Percentiles rank a stretch among this genome's conserved stretches.
Conservation (phyloP, 164 flowering plant genomes). For the Dillenia turbinata region DNA sequence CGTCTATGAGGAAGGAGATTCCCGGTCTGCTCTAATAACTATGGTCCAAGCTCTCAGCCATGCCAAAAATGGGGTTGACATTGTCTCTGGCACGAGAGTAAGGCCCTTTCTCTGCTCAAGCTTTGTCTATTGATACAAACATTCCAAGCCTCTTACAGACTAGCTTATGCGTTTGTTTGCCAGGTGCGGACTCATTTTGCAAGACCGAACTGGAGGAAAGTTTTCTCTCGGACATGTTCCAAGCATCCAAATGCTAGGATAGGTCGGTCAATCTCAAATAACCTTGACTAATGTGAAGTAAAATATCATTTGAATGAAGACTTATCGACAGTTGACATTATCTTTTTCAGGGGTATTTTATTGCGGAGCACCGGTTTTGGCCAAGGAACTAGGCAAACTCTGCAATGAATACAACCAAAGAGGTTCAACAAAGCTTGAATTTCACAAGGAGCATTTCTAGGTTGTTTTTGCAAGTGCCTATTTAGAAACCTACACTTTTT, state of each 20-base stretch:
- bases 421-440: conserved; percentile 82
- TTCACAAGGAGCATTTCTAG: conserved; percentile 87
- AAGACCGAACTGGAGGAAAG: conserved; percentile 88
- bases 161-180: neutral
- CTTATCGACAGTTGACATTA: neutral
- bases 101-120: conserved; percentile 1
- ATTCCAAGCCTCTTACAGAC: neutral
- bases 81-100: conserved; percentile 95
- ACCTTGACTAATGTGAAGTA: neutral
- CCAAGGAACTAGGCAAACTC: conserved; percentile 64
- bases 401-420: conserved; percentile 75
- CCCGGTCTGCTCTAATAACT: conserved; percentile 97
- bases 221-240: conserved; percentile 50
- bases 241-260: conserved; percentile 71
- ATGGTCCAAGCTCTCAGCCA: conserved; percentile 99
- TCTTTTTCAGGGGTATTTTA: conserved; percentile 72
- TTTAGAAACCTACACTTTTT: neutral
- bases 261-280: conserved; percentile 38
- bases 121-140: no score
- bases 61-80: conserved; percentile 94
- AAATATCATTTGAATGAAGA: no score
- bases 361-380: conserved; percentile 79
- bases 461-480: neutral
- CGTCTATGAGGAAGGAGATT: conserved; percentile 99
- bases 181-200: conserved; percentile 94